A percentile compares a stretch with the other conserved stretches of the same genome.
Conservation (phyloP, 306 rosid genomes). For the Inga leiocalycina region DNA sequence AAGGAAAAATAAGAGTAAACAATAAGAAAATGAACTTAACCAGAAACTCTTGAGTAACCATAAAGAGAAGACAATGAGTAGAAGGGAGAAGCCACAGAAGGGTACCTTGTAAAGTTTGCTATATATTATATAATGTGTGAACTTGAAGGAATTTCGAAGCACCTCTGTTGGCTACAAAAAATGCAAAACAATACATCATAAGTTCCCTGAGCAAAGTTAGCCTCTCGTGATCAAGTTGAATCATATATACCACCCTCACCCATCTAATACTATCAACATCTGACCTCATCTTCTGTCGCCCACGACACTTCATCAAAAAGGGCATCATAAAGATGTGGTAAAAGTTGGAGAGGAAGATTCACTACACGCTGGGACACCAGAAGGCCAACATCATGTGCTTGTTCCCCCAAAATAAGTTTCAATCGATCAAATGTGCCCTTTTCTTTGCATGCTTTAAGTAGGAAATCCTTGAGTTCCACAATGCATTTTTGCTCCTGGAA, state of each 20-base stretch:
- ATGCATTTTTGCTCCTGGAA: conserved; percentile 65
- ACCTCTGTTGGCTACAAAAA: conserved; percentile 73
- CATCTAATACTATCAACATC: conserved; percentile 37
- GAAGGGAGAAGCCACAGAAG: conserved; percentile 27
- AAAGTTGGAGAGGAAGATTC: conserved; percentile 84
- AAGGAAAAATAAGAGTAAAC: neutral
- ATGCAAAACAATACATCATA: conserved; percentile 34
- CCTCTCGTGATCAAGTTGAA: neutral
- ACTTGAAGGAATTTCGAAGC: conserved; percentile 67
- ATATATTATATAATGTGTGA: conserved; percentile 56
- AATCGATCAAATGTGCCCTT: conserved; percentile 45
- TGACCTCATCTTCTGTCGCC: conserved; percentile 98
- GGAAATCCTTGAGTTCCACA: conserved; percentile 58
- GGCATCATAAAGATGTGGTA: conserved; percentile 81
- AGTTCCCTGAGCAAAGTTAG: conserved; percentile 21
- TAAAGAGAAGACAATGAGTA: neutral
- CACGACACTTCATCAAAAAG: conserved; percentile 86
- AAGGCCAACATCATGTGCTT: conserved; percentile 58
- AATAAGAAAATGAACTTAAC: conserved; percentile 15
- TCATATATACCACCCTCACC: conserved; percentile 32
- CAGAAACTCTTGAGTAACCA: conserved; percentile 10
- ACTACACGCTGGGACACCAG: conserved; percentile 77
- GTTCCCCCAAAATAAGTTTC: conserved; percentile 61
- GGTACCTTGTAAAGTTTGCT: conserved; percentile 76
- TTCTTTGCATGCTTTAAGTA: conserved; percentile 55